phyloP scores from a whole-genome alignment of 108 stramenopile genomes.

The Parmales sp. region DNA sequence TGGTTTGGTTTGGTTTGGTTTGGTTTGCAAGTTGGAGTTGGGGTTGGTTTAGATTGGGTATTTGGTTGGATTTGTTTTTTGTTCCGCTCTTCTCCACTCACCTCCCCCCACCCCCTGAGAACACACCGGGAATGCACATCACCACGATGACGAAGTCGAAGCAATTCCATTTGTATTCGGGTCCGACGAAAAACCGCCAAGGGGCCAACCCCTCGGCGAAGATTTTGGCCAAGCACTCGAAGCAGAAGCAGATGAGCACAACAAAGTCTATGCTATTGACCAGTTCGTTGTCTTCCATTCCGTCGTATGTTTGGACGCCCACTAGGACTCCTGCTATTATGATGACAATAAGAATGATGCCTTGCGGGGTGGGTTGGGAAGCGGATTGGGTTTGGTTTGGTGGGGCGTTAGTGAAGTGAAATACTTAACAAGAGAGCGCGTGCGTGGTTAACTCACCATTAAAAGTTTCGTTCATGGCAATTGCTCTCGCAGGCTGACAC shows the following conservation, averaged over 20 bases:
- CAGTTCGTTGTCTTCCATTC: background rate
- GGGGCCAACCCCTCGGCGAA: slow-evolving; percentile 22
- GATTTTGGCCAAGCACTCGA: slow-evolving; percentile 25
- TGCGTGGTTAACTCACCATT: too few relatives aligned
- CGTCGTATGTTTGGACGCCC: slow-evolving; percentile 29
- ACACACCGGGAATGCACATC: slow-evolving; percentile 16
- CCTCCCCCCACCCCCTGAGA: background rate
- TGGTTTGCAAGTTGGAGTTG: too few relatives aligned
- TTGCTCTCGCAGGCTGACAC: too few relatives aligned
- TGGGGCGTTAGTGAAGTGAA: too few relatives aligned
- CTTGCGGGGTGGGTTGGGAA: too few relatives aligned
- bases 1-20: too few relatives aligned
- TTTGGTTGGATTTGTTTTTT: too few relatives aligned
- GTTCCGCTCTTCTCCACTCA: too few relatives aligned
- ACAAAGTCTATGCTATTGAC: slow-evolving; percentile 4
- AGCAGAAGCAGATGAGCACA: slow-evolving; percentile 5
- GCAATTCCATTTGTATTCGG: slow-evolving; percentile 28
- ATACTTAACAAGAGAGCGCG: too few relatives aligned
- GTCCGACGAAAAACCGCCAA: slow-evolving; percentile 20
- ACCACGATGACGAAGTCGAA: slow-evolving; percentile 32
- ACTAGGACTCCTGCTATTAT: slow-evolving; percentile 33
- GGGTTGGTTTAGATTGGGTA: too few relatives aligned
- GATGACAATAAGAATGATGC: slow-evolving; percentile 15
- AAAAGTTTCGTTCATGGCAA: too few relatives aligned
- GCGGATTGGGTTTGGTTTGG: too few relatives aligned